Evolutionary conservation across 352 stramenopile species (phyloP).

Genomic region (Phytophthora cactorum): DNA sequence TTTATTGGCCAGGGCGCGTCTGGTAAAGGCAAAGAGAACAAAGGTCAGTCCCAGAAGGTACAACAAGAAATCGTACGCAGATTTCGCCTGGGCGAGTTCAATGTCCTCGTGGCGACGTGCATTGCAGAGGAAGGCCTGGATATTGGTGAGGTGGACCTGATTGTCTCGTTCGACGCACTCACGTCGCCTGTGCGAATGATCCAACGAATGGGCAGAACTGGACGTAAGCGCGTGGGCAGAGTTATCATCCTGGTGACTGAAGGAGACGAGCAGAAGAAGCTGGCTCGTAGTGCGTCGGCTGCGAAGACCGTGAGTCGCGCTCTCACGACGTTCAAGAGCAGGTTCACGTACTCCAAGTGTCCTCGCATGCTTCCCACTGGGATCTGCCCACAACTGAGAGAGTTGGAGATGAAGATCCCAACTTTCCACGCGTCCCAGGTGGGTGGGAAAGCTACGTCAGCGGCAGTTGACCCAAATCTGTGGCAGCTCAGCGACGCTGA

Average conservation of each 20-base stretch:
- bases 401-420: conserved; percentile 78
- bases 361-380: conserved; percentile 74
- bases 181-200: conserved; percentile 96
- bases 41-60: conserved; percentile 94
- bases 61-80: conserved; percentile 95
- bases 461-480: conserved; percentile 25
- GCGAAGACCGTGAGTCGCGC: conserved; percentile 83
- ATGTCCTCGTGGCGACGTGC: conserved; percentile 94
- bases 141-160: conserved; percentile 95
- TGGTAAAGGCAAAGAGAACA: conserved; percentile 83
- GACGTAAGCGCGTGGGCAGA: conserved; percentile 93
- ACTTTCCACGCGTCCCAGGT: conserved; percentile 82
- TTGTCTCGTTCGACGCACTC: conserved; percentile 94
- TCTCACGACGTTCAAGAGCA: conserved; percentile 90
- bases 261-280: conserved; percentile 91
- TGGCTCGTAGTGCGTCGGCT: conserved; percentile 74
- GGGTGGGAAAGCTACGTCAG: conserved; percentile 52
- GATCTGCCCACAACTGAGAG: conserved; percentile 51
- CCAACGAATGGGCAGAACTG: conserved; percentile 96
- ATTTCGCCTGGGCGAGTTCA: conserved; percentile 89
- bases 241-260: conserved; percentile 91
- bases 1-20: conserved; percentile 95
- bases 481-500: conserved; percentile 82
- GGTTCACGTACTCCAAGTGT: conserved; percentile 86
- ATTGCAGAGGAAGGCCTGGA: conserved; percentile 97